These are phyloP conservation scores for Phymatotrichopsis omnivora DNA, from an alignment of 2,329 filamentous ascomycete species.

Conservation along the genomic window DNA sequence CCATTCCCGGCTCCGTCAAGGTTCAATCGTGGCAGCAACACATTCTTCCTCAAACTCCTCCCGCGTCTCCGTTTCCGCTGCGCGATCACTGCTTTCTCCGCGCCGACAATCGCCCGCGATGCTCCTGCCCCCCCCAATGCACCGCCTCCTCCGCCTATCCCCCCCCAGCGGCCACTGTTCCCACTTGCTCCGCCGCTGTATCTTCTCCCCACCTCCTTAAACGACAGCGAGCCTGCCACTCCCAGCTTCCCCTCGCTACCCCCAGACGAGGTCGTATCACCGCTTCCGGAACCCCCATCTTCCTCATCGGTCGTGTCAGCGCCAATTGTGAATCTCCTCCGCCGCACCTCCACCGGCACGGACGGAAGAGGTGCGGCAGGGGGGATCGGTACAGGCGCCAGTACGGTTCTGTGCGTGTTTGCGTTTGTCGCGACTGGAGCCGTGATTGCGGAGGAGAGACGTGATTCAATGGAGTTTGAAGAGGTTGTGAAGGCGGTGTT, in stretches of 20 bases:
- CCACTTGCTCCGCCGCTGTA: background rate
- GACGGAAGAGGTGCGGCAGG: too few relatives aligned
- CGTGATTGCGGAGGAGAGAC: conserved; percentile 1
- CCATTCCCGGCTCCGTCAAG: background rate
- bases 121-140: background rate
- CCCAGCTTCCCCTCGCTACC: too few relatives aligned
- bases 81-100: conserved; percentile 1
- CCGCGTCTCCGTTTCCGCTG: conserved; percentile 19
- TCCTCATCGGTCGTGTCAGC: too few relatives aligned
- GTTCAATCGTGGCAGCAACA: conserved; percentile 18
- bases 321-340: conserved; percentile 20
- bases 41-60: conserved; percentile 23
- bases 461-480: too few relatives aligned
- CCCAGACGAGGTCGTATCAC: too few relatives aligned
- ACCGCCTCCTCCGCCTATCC: background rate
- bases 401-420: conserved; percentile 14
- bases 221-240: too few relatives aligned
- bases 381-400: too few relatives aligned
- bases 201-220: background rate
- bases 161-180: background rate
- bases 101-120: background rate
- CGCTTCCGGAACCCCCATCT: conserved; percentile 8
- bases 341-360: background rate
- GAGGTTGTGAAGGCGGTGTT: too few relatives aligned
- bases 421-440: conserved; percentile 9